Conservation (phyloP, 2,329 filamentous ascomycete species). For the Monosporascus sp. region DNA sequence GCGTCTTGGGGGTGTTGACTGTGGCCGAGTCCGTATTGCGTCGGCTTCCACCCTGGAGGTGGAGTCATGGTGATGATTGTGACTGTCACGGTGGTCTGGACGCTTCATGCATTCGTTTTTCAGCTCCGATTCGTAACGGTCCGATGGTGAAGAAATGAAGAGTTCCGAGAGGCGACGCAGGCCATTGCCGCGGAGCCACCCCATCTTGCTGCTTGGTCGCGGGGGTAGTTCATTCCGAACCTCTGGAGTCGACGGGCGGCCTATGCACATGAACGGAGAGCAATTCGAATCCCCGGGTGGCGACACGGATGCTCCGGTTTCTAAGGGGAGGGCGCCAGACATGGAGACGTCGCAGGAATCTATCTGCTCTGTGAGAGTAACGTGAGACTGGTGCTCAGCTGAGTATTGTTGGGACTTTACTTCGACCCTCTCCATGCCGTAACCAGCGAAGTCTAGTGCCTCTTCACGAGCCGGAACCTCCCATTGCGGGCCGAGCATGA, state of each 20-base stretch:
- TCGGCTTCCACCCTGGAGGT: too few species aligned
- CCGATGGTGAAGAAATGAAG: not conserved
- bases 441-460: not conserved
- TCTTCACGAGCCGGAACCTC: not conserved
- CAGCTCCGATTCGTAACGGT: too few species aligned
- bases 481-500: not conserved
- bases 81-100: too few species aligned
- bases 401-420: not conserved
- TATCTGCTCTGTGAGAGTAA: not conserved
- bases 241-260: not conserved
- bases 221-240: not conserved
- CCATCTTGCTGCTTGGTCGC: not conserved
- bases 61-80: too few species aligned
- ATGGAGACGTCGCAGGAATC: not conserved
- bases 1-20: too few species aligned
- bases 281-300: not conserved
- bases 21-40: too few species aligned
- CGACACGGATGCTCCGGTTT: not conserved
- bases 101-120: too few species aligned
- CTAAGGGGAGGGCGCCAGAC: not conserved
- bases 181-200: not conserved
- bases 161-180: not conserved
- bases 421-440: not conserved
- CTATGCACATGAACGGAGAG: not conserved
- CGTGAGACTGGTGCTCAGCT: not conserved